Conservation (phyloP, 306 rosid species). For the Pachyrhizus erosus region DNA sequence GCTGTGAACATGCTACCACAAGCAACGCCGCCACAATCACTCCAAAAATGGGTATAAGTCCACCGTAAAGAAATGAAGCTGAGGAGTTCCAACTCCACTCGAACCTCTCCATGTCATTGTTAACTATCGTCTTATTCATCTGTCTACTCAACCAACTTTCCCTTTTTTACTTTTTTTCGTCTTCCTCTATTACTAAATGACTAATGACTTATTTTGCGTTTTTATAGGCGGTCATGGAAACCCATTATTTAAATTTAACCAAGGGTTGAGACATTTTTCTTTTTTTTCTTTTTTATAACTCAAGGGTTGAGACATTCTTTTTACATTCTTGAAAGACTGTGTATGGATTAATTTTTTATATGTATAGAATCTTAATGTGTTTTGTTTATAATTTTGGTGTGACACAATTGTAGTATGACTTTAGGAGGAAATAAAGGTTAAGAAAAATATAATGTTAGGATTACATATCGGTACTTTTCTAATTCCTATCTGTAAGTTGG, state of each 20-base stretch:
- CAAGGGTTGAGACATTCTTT: not conserved
- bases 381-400: conserved; percentile 33
- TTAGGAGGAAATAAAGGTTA: conserved; percentile 18
- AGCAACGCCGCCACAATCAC: conserved; percentile 32
- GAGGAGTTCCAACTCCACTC: conserved; percentile 45
- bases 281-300: no score
- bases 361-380: not conserved
- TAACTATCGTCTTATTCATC: not conserved
- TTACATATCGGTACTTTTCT: not conserved
- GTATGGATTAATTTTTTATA: not conserved
- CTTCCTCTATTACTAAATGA: no score
- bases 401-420: not conserved
- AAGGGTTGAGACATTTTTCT: not conserved
- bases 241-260: not conserved
- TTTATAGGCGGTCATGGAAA: not conserved
- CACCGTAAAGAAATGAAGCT: conserved; percentile 42
- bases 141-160: not conserved
- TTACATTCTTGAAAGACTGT: conserved; percentile 5
- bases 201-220: not conserved
- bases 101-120: not conserved
- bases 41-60: conserved; percentile 40
- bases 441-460: not conserved
- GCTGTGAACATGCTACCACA: conserved; percentile 30
- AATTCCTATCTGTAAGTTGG: not conserved
- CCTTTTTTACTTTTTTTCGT: no score